Percentiles rank a stretch among this genome's conserved stretches.
These are phyloP conservation scores for Lipomyces kockii DNA, from an alignment of 805 yeast genomes.

Conservation along the genomic window DNA sequence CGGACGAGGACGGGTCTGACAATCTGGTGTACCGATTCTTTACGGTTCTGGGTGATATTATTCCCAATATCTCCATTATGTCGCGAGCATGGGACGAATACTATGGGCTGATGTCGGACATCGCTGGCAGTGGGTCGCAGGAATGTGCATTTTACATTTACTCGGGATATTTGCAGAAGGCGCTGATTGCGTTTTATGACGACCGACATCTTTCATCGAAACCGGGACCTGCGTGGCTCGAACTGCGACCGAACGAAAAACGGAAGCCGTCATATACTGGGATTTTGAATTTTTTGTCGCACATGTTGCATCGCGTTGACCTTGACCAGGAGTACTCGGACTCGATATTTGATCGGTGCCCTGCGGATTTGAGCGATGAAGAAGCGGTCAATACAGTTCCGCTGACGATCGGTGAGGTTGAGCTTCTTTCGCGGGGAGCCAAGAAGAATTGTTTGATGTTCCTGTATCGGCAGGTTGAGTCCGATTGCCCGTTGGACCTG, in stretches of 20 bases:
- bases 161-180: slow-evolving; percentile 17
- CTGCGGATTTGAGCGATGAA: slow-evolving; percentile 6
- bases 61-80: background rate
- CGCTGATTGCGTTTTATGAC: slow-evolving; percentile 16
- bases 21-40: slow-evolving; percentile 4
- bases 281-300: slow-evolving; percentile 3
- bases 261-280: slow-evolving; percentile 19
- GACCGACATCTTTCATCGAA: slow-evolving; percentile 3
- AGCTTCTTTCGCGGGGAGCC: slow-evolving; percentile 12
- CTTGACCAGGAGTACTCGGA: background rate
- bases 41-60: background rate
- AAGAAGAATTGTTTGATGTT: slow-evolving; percentile 4
- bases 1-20: background rate
- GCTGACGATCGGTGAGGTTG: slow-evolving; percentile 9
- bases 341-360: slow-evolving; percentile 9
- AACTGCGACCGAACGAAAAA: background rate
- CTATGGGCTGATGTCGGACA: slow-evolving; percentile 14
- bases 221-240: slow-evolving; percentile 15
- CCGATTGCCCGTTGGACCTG: slow-evolving; percentile 12
- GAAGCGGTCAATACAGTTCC: slow-evolving; percentile 5
- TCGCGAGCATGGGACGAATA: slow-evolving; percentile 26
- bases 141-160: slow-evolving; percentile 25
- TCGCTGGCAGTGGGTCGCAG: slow-evolving; percentile 12
- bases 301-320: slow-evolving; percentile 15
- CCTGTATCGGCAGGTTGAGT: slow-evolving; percentile 10